Evolutionary conservation across 495 filamentous ascomycete species (phyloP).

Genomic region (Acidiella bohemica): DNA sequence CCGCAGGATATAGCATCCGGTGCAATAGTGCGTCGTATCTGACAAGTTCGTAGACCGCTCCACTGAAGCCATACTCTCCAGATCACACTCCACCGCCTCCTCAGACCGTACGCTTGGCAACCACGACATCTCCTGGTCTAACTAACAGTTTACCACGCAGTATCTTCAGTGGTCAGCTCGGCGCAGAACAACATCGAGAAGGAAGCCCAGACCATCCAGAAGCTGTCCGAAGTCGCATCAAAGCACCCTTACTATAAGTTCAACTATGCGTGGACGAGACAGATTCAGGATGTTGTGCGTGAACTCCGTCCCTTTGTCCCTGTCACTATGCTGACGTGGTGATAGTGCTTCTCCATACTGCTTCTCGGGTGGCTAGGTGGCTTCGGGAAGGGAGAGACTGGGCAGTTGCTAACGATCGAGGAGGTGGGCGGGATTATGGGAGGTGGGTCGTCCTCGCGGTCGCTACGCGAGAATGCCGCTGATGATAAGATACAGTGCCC

Average conservation of each 20-base stretch:
- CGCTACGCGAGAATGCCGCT: too few species aligned
- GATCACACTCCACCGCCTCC: constrained; percentile 74
- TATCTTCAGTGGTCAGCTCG: constrained; percentile 36
- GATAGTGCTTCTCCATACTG: constrained; percentile 39
- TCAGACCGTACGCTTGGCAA: constrained; percentile 48
- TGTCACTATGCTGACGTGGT: constrained; percentile 3
- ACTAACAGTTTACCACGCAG: constrained; percentile 17
- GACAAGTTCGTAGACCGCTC: constrained; percentile 37
- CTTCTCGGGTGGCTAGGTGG: constrained; percentile 69
- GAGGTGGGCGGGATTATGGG: constrained; percentile 65
- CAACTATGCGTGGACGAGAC: constrained; percentile 70
- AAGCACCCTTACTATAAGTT: constrained; percentile 92
- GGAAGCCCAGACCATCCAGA: constrained; percentile 41
- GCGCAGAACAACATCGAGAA: constrained; percentile 43
- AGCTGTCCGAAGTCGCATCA: constrained; percentile 58
- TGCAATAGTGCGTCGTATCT: not conserved
- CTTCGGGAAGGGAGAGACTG: constrained; percentile 34
- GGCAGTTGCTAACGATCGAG: constrained; percentile 71
- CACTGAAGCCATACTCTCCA: constrained; percentile 68
- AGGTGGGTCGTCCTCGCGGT: constrained; percentile 46
- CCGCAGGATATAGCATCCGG: constrained; percentile 13
- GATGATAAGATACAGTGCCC: too few species aligned
- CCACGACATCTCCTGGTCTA: not conserved
- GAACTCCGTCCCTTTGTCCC: not conserved
- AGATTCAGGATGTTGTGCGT: constrained; percentile 65